phyloP scores from a whole-genome alignment of 2,329 filamentous ascomycete species.

The Trichoderma sp. region DNA sequence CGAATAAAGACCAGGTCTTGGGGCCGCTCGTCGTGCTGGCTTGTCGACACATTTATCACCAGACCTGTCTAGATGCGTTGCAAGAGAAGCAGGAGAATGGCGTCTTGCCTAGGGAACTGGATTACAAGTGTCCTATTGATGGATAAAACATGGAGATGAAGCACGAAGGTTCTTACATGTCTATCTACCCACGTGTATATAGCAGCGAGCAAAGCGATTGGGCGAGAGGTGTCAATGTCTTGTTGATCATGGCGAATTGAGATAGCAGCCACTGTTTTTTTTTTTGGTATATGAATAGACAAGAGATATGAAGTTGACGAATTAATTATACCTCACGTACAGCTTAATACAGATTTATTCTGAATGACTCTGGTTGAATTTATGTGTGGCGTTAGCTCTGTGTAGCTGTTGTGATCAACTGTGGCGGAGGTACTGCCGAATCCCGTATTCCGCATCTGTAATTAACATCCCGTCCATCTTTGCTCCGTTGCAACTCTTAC shows the following conservation, averaged over 20 bases:
- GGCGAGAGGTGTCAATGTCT: neutral
- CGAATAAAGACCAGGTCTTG: conserved; percentile 47
- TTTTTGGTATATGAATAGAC: conserved; percentile 4
- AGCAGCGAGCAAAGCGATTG: neutral
- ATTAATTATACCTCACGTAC: neutral
- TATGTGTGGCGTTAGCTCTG: neutral
- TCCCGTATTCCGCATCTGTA: neutral
- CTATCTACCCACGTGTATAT: neutral
- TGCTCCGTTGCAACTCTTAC: neutral
- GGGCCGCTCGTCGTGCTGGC: conserved; percentile 66
- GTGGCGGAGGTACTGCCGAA: neutral
- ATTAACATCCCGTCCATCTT: neutral
- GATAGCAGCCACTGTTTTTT: neutral
- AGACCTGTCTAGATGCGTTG: conserved; percentile 64
- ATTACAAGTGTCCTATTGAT: conserved; percentile 57
- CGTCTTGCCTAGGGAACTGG: conserved; percentile 46
- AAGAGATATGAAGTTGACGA: conserved; percentile 6
- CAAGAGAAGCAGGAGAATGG: conserved; percentile 52
- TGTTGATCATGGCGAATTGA: neutral
- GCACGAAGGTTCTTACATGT: neutral
- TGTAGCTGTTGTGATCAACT: neutral
- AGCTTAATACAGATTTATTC: neutral
- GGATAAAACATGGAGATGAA: conserved; percentile 29
- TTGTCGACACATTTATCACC: conserved; percentile 69
- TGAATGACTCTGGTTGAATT: neutral